Percentiles rank a stretch among this genome's conserved stretches.
Evolutionary conservation across 2,329 filamentous ascomycete genomes (phyloP).

Genomic region (Lomentospora prolificans): DNA sequence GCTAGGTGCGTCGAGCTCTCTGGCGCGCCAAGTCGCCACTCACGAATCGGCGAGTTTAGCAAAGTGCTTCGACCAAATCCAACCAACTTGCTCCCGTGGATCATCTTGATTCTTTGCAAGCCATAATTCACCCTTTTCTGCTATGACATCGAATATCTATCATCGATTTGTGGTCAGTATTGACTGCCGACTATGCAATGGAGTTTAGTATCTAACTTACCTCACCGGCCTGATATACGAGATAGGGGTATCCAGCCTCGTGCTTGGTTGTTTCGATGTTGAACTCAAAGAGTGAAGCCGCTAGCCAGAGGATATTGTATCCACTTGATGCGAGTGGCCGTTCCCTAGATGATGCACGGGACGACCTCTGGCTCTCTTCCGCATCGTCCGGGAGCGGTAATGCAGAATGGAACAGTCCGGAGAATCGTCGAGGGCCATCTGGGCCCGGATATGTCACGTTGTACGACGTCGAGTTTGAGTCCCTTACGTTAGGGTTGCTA

Average conservation of each 20-base stretch:
- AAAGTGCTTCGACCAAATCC: conserved; percentile 99
- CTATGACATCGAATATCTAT: conserved; percentile 81
- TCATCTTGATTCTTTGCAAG: conserved; percentile 97
- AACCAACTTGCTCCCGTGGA: conserved; percentile 65
- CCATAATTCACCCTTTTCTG: conserved; percentile 95
- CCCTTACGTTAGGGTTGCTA: conserved; percentile 32
- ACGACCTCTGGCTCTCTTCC: conserved; percentile 42
- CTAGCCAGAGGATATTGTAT: conserved; percentile 76
- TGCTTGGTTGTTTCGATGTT: conserved; percentile 87
- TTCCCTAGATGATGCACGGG: conserved; percentile 51
- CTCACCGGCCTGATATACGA: conserved; percentile 92
- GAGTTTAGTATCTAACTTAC: conserved; percentile 30
- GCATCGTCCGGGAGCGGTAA: conserved; percentile 66
- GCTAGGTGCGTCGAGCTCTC: neutral
- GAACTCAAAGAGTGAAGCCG: conserved; percentile 91
- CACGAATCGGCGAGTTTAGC: conserved; percentile 50
- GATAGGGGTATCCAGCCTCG: conserved; percentile 90
- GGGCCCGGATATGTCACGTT: conserved; percentile 35
- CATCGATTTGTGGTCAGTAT: conserved; percentile 4
- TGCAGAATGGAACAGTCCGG: conserved; percentile 77
- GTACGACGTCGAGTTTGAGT: conserved; percentile 43
- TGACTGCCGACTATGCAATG: neutral
- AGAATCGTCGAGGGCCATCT: conserved; percentile 48
- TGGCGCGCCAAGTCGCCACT: neutral
- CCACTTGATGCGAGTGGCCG: conserved; percentile 41